These are phyloP conservation scores for Aspergillus chevalieri DNA, from an alignment of 2,329 filamentous ascomycete species.

Conservation along the genomic window DNA sequence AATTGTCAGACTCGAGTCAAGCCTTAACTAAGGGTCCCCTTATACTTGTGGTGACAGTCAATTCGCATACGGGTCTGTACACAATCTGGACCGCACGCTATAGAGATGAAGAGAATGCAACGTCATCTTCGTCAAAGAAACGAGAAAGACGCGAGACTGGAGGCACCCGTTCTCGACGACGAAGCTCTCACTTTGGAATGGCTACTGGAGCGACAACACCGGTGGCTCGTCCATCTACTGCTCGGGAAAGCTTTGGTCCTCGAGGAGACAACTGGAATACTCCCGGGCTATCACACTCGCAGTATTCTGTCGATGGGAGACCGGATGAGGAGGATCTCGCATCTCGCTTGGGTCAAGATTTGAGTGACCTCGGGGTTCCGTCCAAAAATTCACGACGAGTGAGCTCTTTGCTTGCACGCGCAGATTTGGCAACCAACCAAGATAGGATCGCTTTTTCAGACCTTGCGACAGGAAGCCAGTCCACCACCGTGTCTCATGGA, in stretches of 20 bases:
- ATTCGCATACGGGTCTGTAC: constrained; percentile 68
- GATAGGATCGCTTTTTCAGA: constrained; percentile 77
- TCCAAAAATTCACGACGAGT: constrained; percentile 67
- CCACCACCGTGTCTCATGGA: constrained; percentile 32
- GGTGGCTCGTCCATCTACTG: constrained; percentile 55
- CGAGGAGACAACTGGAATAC: constrained; percentile 40
- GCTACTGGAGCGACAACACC: constrained; percentile 72
- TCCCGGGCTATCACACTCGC: constrained; percentile 34
- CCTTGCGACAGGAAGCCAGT: constrained; percentile 47
- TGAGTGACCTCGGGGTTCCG: constrained; percentile 48
- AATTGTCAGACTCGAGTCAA: constrained; percentile 21
- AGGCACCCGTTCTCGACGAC: constrained; percentile 61
- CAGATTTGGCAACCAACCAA: constrained; percentile 78
- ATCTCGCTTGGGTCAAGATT: constrained; percentile 65
- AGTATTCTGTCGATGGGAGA: constrained; percentile 45
- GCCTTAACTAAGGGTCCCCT: constrained; percentile 47
- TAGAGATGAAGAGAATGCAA: constrained; percentile 55
- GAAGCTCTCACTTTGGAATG: constrained; percentile 58
- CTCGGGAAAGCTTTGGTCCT: constrained; percentile 71
- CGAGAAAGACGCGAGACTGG: constrained; percentile 47
- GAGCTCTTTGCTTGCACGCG: constrained; percentile 82
- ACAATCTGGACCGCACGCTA: constrained; percentile 82
- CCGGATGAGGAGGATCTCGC: constrained; percentile 57
- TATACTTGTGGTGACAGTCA: constrained; percentile 72
- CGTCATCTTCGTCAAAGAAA: constrained; percentile 37